Evolutionary conservation across 2,329 filamentous ascomycete genomes (phyloP), one percentile per base, ranked within the genome.

Genomic region (Phaeosphaeriaceae sp.): DNA sequence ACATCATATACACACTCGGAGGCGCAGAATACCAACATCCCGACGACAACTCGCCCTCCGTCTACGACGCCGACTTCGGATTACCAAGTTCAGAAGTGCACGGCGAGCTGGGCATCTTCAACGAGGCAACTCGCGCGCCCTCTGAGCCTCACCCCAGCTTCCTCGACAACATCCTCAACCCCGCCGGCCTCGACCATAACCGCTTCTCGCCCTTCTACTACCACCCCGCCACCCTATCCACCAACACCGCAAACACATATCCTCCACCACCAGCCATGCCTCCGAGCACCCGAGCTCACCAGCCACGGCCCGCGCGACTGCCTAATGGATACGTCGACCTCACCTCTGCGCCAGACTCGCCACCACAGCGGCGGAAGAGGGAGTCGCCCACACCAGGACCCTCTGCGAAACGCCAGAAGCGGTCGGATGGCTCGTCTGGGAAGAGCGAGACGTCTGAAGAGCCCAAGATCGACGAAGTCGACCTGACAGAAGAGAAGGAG

Each of bases 391-490:
- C 61, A 0, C 64, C 72, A 10, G 73, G 75, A 4, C 75, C 75
- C 0, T 77, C 75, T 3, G 49, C 67, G 1, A 78, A 77, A 62
- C 72, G 73, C 10, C 57, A 64, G 26, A 74, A 68, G 61, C 67
- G 61, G 23, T 63, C 62, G n/a, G 56, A 73, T 6, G 62, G 61
- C 9, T 23, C 35, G 15, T 54, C 64, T 9, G 42, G 63, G 0
- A 26, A 26, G 13, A 51, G 49, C 17, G 42, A 49, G 22, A 30
- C 35, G 21, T 46, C 22, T 15, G 40, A 63, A 32, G 54, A 63
- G 1, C 58, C 69, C 8, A 64, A 75, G 2, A 70, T 84, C 8
- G 83, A 86, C 47, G 77, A 82, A 23, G 78, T 87, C 6, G 85
- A 87, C 67, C 70, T 87, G 22, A 78, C 82, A 1, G 73, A 82